Base-by-base conservation (phyloP, 352 stramenopile species). In the Phytophthora litchii region DNA sequence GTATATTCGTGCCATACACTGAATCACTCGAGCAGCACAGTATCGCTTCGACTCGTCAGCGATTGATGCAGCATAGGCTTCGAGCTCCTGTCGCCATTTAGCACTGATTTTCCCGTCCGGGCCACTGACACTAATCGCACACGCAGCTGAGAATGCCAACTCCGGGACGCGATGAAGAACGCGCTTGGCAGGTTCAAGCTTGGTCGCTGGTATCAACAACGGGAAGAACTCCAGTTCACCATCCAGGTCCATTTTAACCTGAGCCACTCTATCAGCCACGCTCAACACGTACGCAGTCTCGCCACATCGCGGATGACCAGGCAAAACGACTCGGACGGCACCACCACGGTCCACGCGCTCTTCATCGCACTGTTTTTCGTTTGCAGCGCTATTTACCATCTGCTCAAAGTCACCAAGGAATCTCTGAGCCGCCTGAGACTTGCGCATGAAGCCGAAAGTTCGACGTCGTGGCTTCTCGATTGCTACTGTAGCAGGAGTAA, bases 211-310 rank as follows among this genome's bases (percentile, higher is more conserved):
- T 2, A 90, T 64, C 17, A 74, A 41, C 14, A 92, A 52, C 13
- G 83, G 83, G 40, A 94, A 81, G 57, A 94, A 94, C 56, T 94
- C 85, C n/a, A 92, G 67, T 32, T 76, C 67, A 9, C 79, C 78
- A 31, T 92, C 85, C n/a, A 89, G 49, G 31, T 94, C 85, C 64
- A 94, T 82, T 37, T 94, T 94, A 19, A 92, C 74, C 41, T 92
- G 71, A 29, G 83, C 83, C 10, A 91, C 82, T 0, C 76, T 58
- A 19, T 92, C 81, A 23, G 76, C 64, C 14, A 92, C 60, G 10
- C 65, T 70, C 2, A 94, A 68, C 5, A 94, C 83, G 21, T 81
- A 92, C 1, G 76, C 83, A 1, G 85, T 92, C 61, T 94, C 83
- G 1, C 85, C 85, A 48, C 83, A 91, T 3, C 83, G 80, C 3